Conservation (phyloP, 345 rosid species). For the Eucalyptus victrix region DNA sequence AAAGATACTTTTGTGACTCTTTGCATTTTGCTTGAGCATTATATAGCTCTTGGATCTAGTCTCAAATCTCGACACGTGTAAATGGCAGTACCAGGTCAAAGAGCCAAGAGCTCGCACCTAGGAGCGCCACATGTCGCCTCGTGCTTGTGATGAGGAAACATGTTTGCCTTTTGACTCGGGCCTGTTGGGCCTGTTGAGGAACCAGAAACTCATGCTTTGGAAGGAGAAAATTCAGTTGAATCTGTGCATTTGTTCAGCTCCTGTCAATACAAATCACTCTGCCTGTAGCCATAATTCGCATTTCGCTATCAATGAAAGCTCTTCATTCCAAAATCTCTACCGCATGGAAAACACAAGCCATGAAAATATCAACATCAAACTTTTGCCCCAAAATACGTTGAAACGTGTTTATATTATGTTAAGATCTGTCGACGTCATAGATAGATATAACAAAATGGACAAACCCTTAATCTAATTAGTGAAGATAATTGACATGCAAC, state of each 20-base stretch:
- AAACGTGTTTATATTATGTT: neutral
- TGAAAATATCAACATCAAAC: neutral
- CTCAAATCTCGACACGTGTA: neutral
- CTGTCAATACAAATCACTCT: neutral
- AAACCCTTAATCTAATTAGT: neutral
- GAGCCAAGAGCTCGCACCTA: neutral
- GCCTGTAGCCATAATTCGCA: neutral
- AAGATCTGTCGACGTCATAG: neutral
- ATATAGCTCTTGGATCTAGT: neutral
- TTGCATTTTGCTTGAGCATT: neutral
- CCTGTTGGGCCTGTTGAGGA: neutral
- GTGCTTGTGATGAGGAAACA: neutral
- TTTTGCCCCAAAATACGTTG: neutral
- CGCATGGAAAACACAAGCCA: neutral
- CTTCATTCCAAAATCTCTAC: neutral
- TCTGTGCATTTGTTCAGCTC: neutral
- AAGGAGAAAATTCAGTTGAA: neutral
- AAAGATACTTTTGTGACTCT: neutral
- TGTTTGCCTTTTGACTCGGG: neutral
- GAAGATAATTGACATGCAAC: neutral
- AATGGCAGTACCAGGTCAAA: neutral
- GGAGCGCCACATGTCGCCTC: neutral
- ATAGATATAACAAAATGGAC: neutral
- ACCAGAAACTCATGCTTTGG: neutral
- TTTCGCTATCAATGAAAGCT: neutral